phyloP scores from a whole-genome alignment of 208 protist genomes.

The Leishmania guyanensis region DNA sequence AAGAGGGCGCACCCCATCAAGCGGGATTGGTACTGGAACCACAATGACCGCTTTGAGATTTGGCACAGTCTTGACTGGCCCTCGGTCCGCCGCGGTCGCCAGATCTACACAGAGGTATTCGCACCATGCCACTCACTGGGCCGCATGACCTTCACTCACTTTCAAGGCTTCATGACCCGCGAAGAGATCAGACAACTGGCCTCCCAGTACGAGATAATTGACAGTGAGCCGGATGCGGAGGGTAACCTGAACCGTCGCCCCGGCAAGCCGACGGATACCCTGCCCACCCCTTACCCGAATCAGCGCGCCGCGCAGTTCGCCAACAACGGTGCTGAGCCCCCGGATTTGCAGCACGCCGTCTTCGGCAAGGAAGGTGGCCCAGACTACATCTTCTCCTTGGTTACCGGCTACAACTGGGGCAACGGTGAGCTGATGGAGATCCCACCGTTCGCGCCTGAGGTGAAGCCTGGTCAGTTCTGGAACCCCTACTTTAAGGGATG shows the following conservation, averaged over 20 bases:
- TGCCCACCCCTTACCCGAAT: conserved; percentile 97
- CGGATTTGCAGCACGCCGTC: conserved; percentile 97
- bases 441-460: conserved; percentile 81
- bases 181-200: conserved; percentile 96
- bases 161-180: conserved; percentile 96
- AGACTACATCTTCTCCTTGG: conserved; percentile 98
- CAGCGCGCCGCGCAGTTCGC: conserved; percentile 95
- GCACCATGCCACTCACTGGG: conserved; percentile 97
- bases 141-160: conserved; percentile 97
- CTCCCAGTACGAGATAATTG: conserved; percentile 92
- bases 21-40: conserved; percentile 91
- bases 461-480: conserved; percentile 94
- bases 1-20: conserved; percentile 89
- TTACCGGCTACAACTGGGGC: conserved; percentile 97
- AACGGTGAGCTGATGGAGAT: conserved; percentile 91
- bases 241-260: conserved; percentile 97
- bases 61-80: conserved; percentile 92
- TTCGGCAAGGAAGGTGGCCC: conserved; percentile 94
- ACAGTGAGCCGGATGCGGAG: conserved; percentile 95
- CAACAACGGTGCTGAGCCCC: conserved; percentile 98
- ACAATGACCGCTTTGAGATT: conserved; percentile 89
- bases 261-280: conserved; percentile 96
- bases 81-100: conserved; percentile 94
- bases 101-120: conserved; percentile 99
- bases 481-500: conserved; percentile 99